Conservation (phyloP, 2,329 filamentous ascomycete genomes). For the Calcarisporium arbuscula region DNA sequence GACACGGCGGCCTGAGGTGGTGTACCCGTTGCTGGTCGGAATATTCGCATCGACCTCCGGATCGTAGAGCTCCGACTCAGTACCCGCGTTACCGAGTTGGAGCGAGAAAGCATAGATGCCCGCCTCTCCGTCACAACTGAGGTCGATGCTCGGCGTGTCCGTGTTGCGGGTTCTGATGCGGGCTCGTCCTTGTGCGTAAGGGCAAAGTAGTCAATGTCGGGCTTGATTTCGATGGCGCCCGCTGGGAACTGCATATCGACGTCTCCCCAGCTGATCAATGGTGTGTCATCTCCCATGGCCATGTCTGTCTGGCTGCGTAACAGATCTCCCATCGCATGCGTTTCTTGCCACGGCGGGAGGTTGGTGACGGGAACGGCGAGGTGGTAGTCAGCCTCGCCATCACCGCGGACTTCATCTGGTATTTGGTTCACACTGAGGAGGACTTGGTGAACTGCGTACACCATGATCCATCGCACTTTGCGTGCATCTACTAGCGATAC, state of each 20-base stretch:
- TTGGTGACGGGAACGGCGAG: slow-evolving; percentile 36
- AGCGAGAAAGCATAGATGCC: slow-evolving; percentile 15
- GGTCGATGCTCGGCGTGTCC: slow-evolving; percentile 6
- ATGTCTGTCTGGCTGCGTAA: slow-evolving; percentile 21
- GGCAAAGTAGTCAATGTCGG: slow-evolving; percentile 51
- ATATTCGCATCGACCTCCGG: slow-evolving; percentile 26
- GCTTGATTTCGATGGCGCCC: slow-evolving; percentile 38
- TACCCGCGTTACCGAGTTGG: slow-evolving; percentile 22
- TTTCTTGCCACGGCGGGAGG: slow-evolving; percentile 41
- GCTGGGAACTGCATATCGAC: slow-evolving; percentile 2
- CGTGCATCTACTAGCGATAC: slow-evolving; percentile 56
- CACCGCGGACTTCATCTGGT: slow-evolving; percentile 55
- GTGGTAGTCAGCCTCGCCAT: slow-evolving; percentile 50
- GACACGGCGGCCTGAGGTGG: slow-evolving; percentile 12
- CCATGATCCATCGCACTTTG: slow-evolving; percentile 71
- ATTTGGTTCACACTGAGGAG: slow-evolving; percentile 56
- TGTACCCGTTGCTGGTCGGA: slow-evolving; percentile 16
- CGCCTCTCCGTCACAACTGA: slow-evolving; percentile 13
- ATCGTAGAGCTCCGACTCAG: slow-evolving; percentile 27
- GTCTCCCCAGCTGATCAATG: slow-evolving; percentile 10
- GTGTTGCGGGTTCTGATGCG: too few relatives aligned
- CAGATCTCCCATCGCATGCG: slow-evolving; percentile 19
- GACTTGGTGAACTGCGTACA: slow-evolving; percentile 70
- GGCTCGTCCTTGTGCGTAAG: slow-evolving; percentile 27
- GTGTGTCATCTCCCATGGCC: slow-evolving; percentile 3